Percentiles rank a stretch among this genome's conserved stretches.
phyloP scores from a whole-genome alignment of 768 basidiomycete genomes.

The Mycena rebaudengoi region DNA sequence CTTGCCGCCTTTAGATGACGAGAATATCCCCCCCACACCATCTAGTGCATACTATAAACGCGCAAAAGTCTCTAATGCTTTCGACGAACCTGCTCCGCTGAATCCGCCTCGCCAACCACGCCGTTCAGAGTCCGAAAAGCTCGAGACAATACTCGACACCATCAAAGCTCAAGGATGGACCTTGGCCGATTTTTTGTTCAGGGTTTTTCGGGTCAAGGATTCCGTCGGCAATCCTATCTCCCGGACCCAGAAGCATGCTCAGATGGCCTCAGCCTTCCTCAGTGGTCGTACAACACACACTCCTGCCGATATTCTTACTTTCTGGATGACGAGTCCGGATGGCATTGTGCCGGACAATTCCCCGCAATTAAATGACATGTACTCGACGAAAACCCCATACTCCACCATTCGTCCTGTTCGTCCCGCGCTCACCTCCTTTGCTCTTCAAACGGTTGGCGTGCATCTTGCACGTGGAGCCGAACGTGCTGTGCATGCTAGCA shows the following conservation, averaged over 20 bases:
- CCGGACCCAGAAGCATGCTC: not conserved
- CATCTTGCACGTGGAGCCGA: not conserved
- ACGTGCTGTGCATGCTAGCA: not conserved
- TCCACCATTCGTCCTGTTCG: constrained; percentile 3
- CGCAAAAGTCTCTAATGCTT: too few relatives aligned
- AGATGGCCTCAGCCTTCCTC: not conserved
- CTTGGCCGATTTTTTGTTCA: not conserved
- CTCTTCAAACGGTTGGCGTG: constrained; percentile 5
- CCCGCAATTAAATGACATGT: not conserved
- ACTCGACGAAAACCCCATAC: not conserved
- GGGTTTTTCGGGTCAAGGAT: not conserved
- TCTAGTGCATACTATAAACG: too few relatives aligned
- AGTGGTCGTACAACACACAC: not conserved
- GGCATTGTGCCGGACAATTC: not conserved
- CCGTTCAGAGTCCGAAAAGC: not conserved
- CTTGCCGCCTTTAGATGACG: too few relatives aligned
- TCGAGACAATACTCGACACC: not conserved
- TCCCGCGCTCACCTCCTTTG: constrained; percentile 12
- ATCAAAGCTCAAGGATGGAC: not conserved
- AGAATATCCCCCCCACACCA: too few relatives aligned
- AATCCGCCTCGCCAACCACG: too few relatives aligned
- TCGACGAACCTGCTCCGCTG: too few relatives aligned
- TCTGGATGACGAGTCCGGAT: not conserved
- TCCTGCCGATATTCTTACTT: not conserved
- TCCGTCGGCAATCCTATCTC: not conserved